These are phyloP conservation scores for Exophiala aquamarina DNA, from an alignment of 2,329 filamentous ascomycete species.

Conservation along the genomic window DNA sequence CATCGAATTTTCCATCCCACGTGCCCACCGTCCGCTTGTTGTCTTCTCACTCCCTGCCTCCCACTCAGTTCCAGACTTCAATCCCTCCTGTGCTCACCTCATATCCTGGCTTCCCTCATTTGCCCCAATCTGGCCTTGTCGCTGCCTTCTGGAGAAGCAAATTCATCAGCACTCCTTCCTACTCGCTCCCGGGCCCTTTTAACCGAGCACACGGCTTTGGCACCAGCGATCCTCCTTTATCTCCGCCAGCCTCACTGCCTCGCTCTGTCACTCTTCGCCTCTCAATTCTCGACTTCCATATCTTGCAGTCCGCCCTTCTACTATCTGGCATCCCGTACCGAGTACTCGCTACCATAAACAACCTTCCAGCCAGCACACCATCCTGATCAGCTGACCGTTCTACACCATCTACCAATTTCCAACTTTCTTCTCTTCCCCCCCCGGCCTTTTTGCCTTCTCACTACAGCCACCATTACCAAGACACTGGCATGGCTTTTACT, in stretches of 20 bases:
- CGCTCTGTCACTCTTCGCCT: background rate
- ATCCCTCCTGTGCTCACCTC: slow-evolving; percentile 2
- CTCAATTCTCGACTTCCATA: background rate
- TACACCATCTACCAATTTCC: slow-evolving; percentile 8
- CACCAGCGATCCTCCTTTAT: background rate
- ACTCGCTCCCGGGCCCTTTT: background rate
- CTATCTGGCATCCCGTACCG: background rate
- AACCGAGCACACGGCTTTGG: background rate
- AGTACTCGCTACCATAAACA: background rate
- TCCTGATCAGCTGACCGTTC: background rate
- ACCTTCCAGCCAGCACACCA: background rate
- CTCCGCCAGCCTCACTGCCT: slow-evolving; percentile 2
- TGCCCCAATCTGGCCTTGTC: too few species aligned
- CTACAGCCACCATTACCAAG: background rate
- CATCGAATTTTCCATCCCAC: slow-evolving; percentile 9
- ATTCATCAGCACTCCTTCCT: background rate
- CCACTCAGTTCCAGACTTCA: background rate
- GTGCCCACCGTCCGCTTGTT: slow-evolving; percentile 9
- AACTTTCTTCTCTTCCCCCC: slow-evolving; percentile 1
- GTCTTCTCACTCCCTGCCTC: background rate
- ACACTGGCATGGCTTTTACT: slow-evolving; percentile 16
- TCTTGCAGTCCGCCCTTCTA: background rate
- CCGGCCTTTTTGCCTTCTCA: slow-evolving; percentile 1
- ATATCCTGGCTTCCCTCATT: slow-evolving; percentile 4
- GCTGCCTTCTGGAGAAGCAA: slow-evolving; percentile 3